Conservation (phyloP, 2,329 filamentous ascomycete genomes). For the Pseudogymnoascus sp. region DNA sequence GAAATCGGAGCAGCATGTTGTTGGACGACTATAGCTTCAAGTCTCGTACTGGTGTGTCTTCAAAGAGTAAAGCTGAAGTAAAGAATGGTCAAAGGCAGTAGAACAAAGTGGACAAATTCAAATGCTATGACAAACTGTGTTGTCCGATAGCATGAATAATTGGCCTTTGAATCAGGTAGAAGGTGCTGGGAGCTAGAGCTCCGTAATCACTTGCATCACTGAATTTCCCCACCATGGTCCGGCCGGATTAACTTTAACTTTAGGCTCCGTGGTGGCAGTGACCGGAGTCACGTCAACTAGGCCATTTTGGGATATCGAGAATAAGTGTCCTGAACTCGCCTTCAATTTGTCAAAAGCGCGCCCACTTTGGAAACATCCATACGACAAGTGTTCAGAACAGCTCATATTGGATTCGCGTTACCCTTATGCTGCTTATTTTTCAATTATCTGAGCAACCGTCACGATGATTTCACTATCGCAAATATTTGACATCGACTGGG, state of each 20-base stretch:
- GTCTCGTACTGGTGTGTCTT: not conserved
- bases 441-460: not conserved
- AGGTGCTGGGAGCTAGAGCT: conserved; percentile 11
- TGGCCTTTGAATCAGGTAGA: not conserved
- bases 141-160: conserved; percentile 2
- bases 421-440: not conserved
- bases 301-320: conserved; percentile 2
- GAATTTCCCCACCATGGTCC: conserved; percentile 7
- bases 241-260: conserved; percentile 12
- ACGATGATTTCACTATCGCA: conserved; percentile 20
- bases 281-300: not conserved
- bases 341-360: conserved; percentile 5
- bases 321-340: conserved; percentile 9
- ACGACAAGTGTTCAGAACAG: conserved; percentile 1
- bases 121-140: not conserved
- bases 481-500: conserved; percentile 60
- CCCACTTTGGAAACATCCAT: not conserved
- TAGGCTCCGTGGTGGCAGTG: conserved; percentile 5
- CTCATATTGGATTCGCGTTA: not conserved
- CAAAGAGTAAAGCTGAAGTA: not conserved
- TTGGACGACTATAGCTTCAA: conserved; percentile 15
- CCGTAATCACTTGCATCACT: conserved; percentile 11
- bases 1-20: conserved; percentile 76
- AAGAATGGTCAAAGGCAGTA: not conserved
- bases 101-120: not conserved